These are phyloP conservation scores for Pestalotiopsis sp. DNA, from an alignment of 2,329 filamentous ascomycete species.

Conservation along the genomic window DNA sequence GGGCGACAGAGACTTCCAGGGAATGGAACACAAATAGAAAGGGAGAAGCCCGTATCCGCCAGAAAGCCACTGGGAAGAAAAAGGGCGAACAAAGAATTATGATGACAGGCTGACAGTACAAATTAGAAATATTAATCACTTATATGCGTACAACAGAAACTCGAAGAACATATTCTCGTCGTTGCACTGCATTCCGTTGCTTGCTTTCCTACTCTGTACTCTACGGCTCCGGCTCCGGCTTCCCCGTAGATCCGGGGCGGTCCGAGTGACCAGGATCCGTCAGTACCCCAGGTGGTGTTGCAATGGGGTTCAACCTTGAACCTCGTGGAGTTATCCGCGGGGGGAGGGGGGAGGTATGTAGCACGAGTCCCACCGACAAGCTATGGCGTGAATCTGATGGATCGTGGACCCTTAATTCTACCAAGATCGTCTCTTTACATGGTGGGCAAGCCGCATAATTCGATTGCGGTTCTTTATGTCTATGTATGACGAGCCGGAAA, in stretches of 20 bases:
- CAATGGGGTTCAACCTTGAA: background rate
- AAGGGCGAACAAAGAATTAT: too few relatives aligned
- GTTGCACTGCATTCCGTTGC: background rate
- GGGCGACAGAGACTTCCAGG: too few relatives aligned
- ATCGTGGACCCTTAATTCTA: background rate
- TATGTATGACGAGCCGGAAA: background rate
- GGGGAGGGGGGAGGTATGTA: background rate
- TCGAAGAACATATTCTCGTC: background rate
- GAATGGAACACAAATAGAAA: too few relatives aligned
- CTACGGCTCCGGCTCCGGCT: background rate
- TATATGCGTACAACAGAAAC: background rate
- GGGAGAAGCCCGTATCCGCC: too few relatives aligned
- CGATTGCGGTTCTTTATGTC: background rate
- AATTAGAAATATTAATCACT: background rate
- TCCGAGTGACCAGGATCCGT: background rate
- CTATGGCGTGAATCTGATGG: background rate
- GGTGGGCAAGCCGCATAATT: background rate
- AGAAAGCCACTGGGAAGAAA: too few relatives aligned
- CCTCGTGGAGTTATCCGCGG: background rate
- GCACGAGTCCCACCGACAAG: background rate
- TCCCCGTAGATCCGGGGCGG: slow-evolving; percentile 1
- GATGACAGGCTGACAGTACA: too few relatives aligned
- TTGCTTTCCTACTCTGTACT: background rate
- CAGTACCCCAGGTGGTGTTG: background rate
- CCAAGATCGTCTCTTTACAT: background rate